A percentile compares a stretch with the other conserved stretches of the same genome.
Evolutionary conservation across 768 basidiomycete species (phyloP).

Genomic region (Boletus patriciae): DNA sequence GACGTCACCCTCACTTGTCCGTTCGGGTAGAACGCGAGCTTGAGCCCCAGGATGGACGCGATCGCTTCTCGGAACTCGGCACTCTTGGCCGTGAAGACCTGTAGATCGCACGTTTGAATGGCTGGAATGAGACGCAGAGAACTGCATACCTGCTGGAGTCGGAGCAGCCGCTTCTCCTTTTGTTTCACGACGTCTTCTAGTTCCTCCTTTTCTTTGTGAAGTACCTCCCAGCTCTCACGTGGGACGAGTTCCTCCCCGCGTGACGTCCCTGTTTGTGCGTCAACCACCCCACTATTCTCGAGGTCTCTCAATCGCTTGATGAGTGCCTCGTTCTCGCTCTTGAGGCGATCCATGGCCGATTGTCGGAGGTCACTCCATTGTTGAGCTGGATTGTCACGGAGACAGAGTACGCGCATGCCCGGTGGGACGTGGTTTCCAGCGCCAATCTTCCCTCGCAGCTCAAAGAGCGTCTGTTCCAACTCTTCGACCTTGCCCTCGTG

Average conservation of each 20-base stretch:
- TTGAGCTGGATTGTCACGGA: conserved; percentile 80
- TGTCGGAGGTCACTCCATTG: conserved; percentile 76
- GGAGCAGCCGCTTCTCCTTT: conserved; percentile 77
- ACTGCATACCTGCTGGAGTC: conserved; percentile 70
- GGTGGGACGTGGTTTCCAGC: conserved; percentile 76
- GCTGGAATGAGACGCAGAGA: not conserved
- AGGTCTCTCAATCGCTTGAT: conserved; percentile 64
- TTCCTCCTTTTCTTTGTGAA: conserved; percentile 66
- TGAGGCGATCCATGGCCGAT: conserved; percentile 71
- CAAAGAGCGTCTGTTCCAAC: conserved; percentile 79
- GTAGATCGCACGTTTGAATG: not conserved
- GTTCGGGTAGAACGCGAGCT: conserved; percentile 88
- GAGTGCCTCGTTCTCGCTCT: conserved; percentile 81
- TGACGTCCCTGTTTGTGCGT: conserved; percentile 15
- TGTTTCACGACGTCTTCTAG: conserved; percentile 64
- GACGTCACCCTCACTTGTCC: conserved; percentile 89
- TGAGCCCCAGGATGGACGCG: conserved; percentile 85
- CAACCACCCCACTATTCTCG: conserved; percentile 42
- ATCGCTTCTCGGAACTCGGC: conserved; percentile 92
- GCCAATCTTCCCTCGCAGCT: conserved; percentile 73
- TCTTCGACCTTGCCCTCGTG: conserved; percentile 58
- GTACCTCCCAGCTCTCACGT: conserved; percentile 74
- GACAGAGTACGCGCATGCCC: conserved; percentile 61
- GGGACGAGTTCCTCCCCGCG: conserved; percentile 53
- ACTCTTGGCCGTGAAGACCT: conserved; percentile 84